Evolutionary conservation across 2,329 filamentous ascomycete species (phyloP), one percentile per base, ranked within the genome.

Genomic region (Sarocladiaceae sp.): DNA sequence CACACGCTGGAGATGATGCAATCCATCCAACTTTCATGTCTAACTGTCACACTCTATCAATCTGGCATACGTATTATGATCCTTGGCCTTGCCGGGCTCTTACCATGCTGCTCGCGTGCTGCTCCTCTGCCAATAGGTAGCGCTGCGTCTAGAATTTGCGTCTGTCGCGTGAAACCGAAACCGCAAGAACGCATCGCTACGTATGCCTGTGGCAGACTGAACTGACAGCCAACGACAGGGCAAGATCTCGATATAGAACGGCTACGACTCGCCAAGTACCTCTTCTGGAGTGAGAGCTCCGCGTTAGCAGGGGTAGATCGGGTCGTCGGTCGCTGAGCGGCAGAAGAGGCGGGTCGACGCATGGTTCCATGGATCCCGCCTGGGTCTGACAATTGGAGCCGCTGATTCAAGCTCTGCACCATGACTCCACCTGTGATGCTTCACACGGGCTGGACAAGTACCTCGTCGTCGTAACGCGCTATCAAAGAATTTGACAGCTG

Each of bases 391-490:
- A n/a, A 24, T 12, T 24, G 34, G 34, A n/a, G 34, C 34, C 34
- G 18, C 34, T 39, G 34, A 39, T 39, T 39, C 34, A 39, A 39
- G 20, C 34, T 39, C 34, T 39, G 34, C 34, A n/a, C 34, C 34
- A 7, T 12, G n/a, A 18, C 34, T 39, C 34, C 34, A 39, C 34
- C 34, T 19, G 18, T 19, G 34, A 39, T 39, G 34, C 5, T 39
- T 33, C n/a, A 35, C 33, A n/a, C n/a, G n/a, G n/a, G 34, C 4
- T 13, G 10, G 19, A 24, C n/a, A 24, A 21, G 13, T 39, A 39
- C 34, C 7, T 5, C 4, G n/a, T n/a, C n/a, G n/a, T n/a, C n/a
- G n/a, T n/a, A n/a, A 19, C 13, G 26, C 31, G 12, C 31, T 15
- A 15, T 33, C 12, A 7, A 29, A 7, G 13, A 29, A 29, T 13